Evolutionary conservation across 2,329 filamentous ascomycete genomes (phyloP), one percentile per base, ranked within the genome.

Genomic region (Metarhizium robertsii): DNA sequence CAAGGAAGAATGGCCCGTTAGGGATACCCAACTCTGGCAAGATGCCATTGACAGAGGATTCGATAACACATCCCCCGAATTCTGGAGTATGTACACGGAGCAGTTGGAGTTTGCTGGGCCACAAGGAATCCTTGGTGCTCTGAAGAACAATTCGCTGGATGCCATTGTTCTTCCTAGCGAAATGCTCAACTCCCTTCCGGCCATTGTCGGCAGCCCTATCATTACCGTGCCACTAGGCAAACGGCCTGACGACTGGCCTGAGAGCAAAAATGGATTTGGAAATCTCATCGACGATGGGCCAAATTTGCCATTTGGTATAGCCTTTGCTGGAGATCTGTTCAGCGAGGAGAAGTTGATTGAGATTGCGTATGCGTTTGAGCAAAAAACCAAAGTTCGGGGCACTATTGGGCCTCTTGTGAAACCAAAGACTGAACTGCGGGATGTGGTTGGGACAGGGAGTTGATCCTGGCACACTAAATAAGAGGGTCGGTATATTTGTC

Each of bases 311-410:
- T 85, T 87, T 62, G 85, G 85, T 0, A 66, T 88, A 25, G 74
- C 73, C 13, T 88, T 88, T 62, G 69, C 86, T 52, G 85, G 84
- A 0, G 65, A 65, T 2, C 74, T 73, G 49, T 88, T 80, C 71
- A 78, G 73, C 40, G 85, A 88, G 66, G 79, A 78, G 57, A 74
- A 68, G 16, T 64, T 88, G 58, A 80, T 88, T 56, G 80, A 80
- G 1, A 76, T 83, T 64, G 85, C 84, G 7, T 88, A 85, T 72
- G 84, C 83, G 2, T 87, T 81, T 67, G 85, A 89, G 71, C 83
- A 86, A 70, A 71, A 74, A 61, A 85, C 69, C 1, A 52, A 60
- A 36, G 62, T 63, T 2, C 61, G 69, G 14, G 52, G 62, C 7
- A 60, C 61, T 48, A 55, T 67, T 5, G 53, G 59, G 32, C 69